phyloP scores from a whole-genome alignment of 192 early-diverging fungal genomes.

The Ramicandelaber brevisporus region DNA sequence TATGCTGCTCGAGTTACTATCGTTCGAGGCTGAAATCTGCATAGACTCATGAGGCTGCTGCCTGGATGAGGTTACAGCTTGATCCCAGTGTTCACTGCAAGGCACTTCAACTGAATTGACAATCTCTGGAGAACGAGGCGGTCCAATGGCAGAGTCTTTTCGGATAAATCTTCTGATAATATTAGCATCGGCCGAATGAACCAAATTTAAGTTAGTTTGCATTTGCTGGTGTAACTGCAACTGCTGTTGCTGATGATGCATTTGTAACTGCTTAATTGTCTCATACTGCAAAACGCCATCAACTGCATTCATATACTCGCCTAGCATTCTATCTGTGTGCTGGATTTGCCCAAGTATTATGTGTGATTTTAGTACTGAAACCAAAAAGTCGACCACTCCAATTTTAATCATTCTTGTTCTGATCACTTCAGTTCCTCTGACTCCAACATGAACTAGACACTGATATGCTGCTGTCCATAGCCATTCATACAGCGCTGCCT shows the following conservation, averaged over 20 bases:
- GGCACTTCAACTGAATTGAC: no score
- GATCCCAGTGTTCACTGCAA: no score
- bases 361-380: constrained; percentile 36
- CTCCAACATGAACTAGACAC: constrained; percentile 66
- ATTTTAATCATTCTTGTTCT: constrained; percentile 62
- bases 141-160: no score
- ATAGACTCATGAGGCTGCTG: no score
- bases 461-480: constrained; percentile 65
- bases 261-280: constrained; percentile 11
- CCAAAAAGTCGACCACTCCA: constrained; percentile 59
- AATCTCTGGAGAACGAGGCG: no score
- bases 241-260: constrained; percentile 2
- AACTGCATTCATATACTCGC: constrained; percentile 9
- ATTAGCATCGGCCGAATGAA: no score
- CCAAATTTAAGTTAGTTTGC: no score
- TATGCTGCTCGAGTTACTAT: constrained; percentile 9
- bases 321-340: constrained; percentile 13
- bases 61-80: no score
- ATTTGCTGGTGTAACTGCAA: constrained; percentile 11
- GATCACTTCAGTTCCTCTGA: constrained; percentile 54
- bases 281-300: constrained; percentile 4
- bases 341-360: constrained; percentile 9
- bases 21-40: constrained; percentile 15
- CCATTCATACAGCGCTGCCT: constrained; percentile 42
- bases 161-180: no score